A percentile compares a stretch with the other conserved stretches of the same genome.
These are phyloP conservation scores for Adansonia gregorii DNA, from an alignment of 441 rosid genomes.

Conservation along the genomic window DNA sequence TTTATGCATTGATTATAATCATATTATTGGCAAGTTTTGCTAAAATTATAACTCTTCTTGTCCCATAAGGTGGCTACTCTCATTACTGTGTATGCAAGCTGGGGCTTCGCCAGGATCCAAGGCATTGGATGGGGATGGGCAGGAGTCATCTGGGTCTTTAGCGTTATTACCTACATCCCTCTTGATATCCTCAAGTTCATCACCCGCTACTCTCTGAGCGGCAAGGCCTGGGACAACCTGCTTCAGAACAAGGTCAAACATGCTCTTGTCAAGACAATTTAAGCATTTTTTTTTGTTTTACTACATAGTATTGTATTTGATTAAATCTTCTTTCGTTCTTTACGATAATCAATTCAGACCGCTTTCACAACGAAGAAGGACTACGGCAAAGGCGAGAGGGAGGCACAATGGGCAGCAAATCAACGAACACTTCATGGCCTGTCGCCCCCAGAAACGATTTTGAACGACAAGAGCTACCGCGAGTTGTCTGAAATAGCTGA, in stretches of 20 bases:
- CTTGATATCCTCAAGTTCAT: conserved; percentile 89
- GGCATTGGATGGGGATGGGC: conserved; percentile 99
- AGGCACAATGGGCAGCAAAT: conserved; percentile 80
- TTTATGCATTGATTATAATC: neutral
- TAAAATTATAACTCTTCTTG: neutral
- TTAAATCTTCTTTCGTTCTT: neutral
- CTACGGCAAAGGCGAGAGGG: conserved; percentile 74
- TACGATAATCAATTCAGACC: conserved; percentile 37
- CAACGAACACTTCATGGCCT: conserved; percentile 83
- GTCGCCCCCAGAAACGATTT: conserved; percentile 42
- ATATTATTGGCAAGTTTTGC: too few relatives aligned
- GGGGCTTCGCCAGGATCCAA: conserved; percentile 74
- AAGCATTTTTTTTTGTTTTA: too few relatives aligned
- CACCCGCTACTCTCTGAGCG: conserved; percentile 68
- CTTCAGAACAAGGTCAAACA: conserved; percentile 58
- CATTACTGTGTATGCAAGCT: conserved; percentile 73
- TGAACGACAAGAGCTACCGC: conserved; percentile 44
- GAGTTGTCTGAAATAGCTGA: conserved; percentile 72
- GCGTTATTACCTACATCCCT: conserved; percentile 73
- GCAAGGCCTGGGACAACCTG: conserved; percentile 76
- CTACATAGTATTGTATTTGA: neutral
- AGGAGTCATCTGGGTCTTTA: conserved; percentile 76
- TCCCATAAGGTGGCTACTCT: conserved; percentile 65
- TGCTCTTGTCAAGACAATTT: neutral
- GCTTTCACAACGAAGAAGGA: conserved; percentile 89